Evolutionary conservation across 495 filamentous ascomycete species (phyloP), one percentile per base, ranked within the genome.

Genomic region (Neurospora sp.): DNA sequence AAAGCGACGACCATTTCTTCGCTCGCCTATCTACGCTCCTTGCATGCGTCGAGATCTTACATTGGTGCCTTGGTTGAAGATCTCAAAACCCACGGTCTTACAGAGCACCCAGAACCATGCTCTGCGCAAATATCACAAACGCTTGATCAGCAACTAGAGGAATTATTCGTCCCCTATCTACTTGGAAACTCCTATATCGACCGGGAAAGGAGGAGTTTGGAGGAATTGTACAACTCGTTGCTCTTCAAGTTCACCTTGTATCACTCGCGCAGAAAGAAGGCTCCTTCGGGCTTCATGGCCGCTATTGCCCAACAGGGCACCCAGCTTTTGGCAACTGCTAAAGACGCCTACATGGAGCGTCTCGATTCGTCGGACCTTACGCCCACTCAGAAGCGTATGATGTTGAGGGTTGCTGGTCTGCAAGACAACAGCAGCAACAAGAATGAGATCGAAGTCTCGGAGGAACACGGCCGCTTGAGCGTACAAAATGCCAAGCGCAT

Each of bases 231-330:
- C 83, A 92, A 93, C 34, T 97, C 95, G 0, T 80, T 99, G 48
- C 86, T 98, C 31, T 96, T 99, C 88, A 97, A 93, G 80, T 99
- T 96, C 79, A 96, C 91, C 39, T 91, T 94, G 39, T 98, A 93
- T 78, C 96, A 99, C 78, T 93, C 92, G 2, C 86, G 92, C 73
- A 84, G 92, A 73, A 92, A 93, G 80, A 97, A 95, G 86, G 85
- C 87, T 34, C 92, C 94, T 3, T 92, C 91, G 2, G 93, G 92
- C 0, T 97, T 97, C 78, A 93, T 98, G 88, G 93, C 91, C 48
- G 92, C 93, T 9, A 86, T 97, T 37, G 90, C 93, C n/a, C 92
- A 94, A 74, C 91, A 94, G 45, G 92, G 92, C 21, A 94, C 90
- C 54, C 93, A 98, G 80, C 84, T 96, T 11, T 84, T 96, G 21